Conservation (phyloP, 805 yeast genomes). For the Dipodascopsis tothii region DNA sequence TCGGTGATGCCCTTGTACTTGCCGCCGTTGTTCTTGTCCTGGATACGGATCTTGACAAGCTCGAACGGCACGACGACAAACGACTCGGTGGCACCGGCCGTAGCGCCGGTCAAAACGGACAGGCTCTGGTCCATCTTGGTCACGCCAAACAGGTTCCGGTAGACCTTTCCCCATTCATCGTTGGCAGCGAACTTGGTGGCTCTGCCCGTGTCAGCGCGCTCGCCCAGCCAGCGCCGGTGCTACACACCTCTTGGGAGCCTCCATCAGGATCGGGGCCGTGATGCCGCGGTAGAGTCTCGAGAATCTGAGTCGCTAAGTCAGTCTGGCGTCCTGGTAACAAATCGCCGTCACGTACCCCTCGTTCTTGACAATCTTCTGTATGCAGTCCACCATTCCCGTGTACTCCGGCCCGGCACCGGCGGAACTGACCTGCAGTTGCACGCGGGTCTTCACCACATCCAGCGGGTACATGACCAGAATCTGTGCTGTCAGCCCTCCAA, state of each 20-base stretch:
- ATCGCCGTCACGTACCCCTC: constrained; percentile 49
- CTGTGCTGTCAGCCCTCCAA: constrained; percentile 13
- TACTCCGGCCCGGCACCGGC: constrained; percentile 46
- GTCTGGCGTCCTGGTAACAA: not conserved
- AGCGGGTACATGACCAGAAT: constrained; percentile 84
- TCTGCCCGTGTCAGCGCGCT: constrained; percentile 35
- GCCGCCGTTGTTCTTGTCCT: constrained; percentile 61
- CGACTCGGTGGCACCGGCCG: constrained; percentile 96
- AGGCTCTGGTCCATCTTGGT: constrained; percentile 67
- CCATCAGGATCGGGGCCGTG: constrained; percentile 94
- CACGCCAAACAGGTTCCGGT: constrained; percentile 63
- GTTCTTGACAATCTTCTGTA: constrained; percentile 69
- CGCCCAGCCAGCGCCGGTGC: not conserved
- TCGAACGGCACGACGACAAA: constrained; percentile 98
- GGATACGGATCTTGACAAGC: constrained; percentile 87
- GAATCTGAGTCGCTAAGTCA: constrained; percentile 27
- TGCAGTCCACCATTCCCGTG: constrained; percentile 75
- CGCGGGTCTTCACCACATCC: constrained; percentile 86
- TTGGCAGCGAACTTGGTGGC: constrained; percentile 98
- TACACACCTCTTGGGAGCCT: constrained; percentile 68
- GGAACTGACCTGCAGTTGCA: constrained; percentile 67
- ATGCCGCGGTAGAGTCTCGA: constrained; percentile 85
- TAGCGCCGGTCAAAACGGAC: constrained; percentile 89
- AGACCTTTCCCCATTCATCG: constrained; percentile 89
- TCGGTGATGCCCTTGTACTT: constrained; percentile 78